Evolutionary conservation across 495 filamentous ascomycete genomes (phyloP).

Genomic region (Melanomma pulvis-pyrius): DNA sequence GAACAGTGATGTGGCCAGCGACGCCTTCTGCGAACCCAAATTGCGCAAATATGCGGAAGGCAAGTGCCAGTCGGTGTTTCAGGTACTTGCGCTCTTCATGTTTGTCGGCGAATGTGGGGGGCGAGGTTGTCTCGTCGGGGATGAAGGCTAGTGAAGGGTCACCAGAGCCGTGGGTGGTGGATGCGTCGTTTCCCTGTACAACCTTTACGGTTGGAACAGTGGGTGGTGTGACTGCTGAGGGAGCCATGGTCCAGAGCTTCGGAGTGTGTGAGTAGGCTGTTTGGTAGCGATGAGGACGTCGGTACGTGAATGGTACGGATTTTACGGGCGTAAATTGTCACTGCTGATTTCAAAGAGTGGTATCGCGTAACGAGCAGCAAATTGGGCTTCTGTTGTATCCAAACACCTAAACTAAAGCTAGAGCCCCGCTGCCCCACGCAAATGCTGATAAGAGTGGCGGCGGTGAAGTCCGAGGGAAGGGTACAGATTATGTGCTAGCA

Average conservation of each 20-base stretch:
- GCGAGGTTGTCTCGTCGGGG: constrained; percentile 19
- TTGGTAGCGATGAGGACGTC: no score
- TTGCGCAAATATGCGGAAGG: constrained; percentile 17
- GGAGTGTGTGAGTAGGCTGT: not conserved
- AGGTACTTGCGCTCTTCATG: constrained; percentile 5
- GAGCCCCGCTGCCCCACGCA: not conserved
- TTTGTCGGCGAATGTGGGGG: constrained; percentile 1
- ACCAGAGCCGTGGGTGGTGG: constrained; percentile 1
- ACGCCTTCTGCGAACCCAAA: constrained; percentile 32
- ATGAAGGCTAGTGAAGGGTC: constrained; percentile 10
- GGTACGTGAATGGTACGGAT: no score
- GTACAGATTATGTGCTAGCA: not conserved
- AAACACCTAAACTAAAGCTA: no score
- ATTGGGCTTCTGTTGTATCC: no score
- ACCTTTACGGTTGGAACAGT: not conserved
- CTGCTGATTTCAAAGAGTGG: no score
- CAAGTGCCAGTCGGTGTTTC: not conserved
- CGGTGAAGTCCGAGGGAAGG: constrained; percentile 1
- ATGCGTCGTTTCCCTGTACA: not conserved
- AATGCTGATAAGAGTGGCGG: not conserved
- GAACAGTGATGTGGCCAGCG: constrained; percentile 39
- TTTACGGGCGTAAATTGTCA: no score
- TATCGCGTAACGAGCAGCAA: no score
- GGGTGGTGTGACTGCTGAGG: constrained; percentile 16
- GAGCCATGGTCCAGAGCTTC: constrained; percentile 11